Conservation (phyloP, 108 stramenopile species). For the Pelagomonas calceolata region DNA sequence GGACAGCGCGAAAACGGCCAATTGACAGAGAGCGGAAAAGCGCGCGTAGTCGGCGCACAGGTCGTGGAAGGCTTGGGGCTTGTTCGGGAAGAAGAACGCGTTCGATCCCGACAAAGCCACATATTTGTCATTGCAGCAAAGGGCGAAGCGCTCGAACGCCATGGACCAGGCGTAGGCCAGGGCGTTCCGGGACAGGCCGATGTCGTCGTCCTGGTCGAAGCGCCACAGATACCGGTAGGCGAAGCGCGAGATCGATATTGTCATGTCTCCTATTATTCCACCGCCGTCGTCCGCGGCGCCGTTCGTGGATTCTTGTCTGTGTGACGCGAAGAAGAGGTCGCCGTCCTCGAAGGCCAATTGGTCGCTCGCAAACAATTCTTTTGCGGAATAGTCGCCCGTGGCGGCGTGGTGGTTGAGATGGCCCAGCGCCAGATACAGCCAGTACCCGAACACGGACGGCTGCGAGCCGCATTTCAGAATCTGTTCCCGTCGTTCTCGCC, state of each 20-base stretch:
- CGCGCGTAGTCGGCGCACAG: constrained; percentile 54
- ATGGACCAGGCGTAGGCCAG: too few species aligned
- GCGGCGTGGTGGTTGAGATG: constrained; percentile 59
- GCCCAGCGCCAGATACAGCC: constrained; percentile 56
- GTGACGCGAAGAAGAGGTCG: constrained; percentile 62
- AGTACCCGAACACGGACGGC: constrained; percentile 63
- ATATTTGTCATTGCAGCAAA: constrained; percentile 54
- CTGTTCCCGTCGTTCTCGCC: constrained; percentile 34
- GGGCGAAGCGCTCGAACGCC: neutral
- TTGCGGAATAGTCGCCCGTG: constrained; percentile 34
- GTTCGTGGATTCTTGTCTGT: constrained; percentile 61
- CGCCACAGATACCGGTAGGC: too few species aligned
- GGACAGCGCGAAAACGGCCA: constrained; percentile 9
- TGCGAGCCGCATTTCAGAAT: constrained; percentile 55
- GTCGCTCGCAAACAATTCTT: constrained; percentile 47
- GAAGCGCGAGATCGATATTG: too few species aligned
- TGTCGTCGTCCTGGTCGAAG: too few species aligned
- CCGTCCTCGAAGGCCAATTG: constrained; percentile 61
- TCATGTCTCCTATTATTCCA: too few species aligned
- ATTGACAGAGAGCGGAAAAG: constrained; percentile 16
- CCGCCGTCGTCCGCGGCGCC: constrained; percentile 31
- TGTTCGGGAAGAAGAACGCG: constrained; percentile 56
- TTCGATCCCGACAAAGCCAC: constrained; percentile 54
- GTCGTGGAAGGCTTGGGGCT: constrained; percentile 54
- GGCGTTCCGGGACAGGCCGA: constrained; percentile 32